Conservation (phyloP, 306 rosid species). For the Casuarina equisetifolia region DNA sequence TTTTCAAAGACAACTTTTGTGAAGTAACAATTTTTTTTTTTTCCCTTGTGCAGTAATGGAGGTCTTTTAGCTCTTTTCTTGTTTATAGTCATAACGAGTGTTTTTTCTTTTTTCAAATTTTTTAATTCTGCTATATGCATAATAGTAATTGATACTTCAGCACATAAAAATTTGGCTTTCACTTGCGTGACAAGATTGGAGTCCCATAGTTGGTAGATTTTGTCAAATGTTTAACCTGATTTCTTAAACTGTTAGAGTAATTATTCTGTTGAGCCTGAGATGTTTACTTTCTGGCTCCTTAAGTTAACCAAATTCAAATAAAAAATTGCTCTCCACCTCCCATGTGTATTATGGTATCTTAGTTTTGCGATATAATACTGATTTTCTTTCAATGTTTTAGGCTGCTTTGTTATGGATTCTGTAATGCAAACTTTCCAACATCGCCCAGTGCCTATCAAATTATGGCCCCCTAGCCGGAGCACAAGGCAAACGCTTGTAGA, state of each 20-base stretch:
- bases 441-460: slow-evolving; percentile 59
- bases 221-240: not conserved
- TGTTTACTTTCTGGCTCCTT: not conserved
- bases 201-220: not conserved
- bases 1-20: not conserved
- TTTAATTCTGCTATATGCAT: not conserved
- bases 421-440: slow-evolving; percentile 41
- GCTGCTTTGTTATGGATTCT: slow-evolving; percentile 59
- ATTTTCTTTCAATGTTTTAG: slow-evolving; percentile 34
- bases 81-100: not conserved
- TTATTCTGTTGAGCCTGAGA: not conserved
- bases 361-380: not conserved
- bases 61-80: not conserved
- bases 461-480: slow-evolving; percentile 91
- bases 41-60: not conserved
- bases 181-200: not conserved
- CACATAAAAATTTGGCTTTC: not conserved
- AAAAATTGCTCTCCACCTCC: not conserved
- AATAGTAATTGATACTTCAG: not conserved
- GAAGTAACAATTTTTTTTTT: not conserved
- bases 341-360: not conserved
- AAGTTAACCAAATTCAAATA: not conserved
- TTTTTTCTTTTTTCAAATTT: not conserved
- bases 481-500: slow-evolving; percentile 74
- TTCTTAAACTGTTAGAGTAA: not conserved